Conservation (phyloP, 208 protist species). For the Plasmodiophora brassicae region DNA sequence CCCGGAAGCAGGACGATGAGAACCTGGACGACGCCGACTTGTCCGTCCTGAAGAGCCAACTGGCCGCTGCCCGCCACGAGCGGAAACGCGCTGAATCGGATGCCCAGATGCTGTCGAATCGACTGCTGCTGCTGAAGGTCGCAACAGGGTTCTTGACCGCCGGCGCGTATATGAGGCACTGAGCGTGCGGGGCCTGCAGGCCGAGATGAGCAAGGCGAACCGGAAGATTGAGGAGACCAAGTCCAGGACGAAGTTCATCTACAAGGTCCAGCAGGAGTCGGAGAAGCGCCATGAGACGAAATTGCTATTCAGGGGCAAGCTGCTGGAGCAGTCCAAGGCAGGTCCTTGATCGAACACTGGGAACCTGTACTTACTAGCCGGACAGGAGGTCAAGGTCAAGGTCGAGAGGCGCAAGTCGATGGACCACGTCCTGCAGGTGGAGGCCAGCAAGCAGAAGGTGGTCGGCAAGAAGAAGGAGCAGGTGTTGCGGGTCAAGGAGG, state of each 20-base stretch:
- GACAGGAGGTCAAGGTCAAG: neutral
- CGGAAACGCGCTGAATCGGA: neutral
- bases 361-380: neutral
- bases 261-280: neutral
- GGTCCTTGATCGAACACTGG: too few species aligned
- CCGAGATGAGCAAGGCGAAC: neutral
- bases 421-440: neutral
- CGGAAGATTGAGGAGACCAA: constrained; percentile 26
- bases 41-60: neutral
- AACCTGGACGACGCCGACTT: neutral
- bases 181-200: neutral
- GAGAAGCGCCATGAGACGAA: neutral
- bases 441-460: neutral
- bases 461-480: too few species aligned
- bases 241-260: neutral
- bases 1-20: too few species aligned
- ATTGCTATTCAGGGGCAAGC: neutral
- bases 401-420: neutral
- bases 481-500: too few species aligned
- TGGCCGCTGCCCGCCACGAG: neutral
- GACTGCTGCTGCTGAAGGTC: constrained; percentile 24
- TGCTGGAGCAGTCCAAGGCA: neutral
- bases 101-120: constrained; percentile 20
- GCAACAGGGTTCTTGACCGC: neutral
- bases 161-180: neutral